Percentiles rank a stretch among this genome's conserved stretches.
Evolutionary conservation across 805 yeast species (phyloP).

Genomic region (Candida anglica): DNA sequence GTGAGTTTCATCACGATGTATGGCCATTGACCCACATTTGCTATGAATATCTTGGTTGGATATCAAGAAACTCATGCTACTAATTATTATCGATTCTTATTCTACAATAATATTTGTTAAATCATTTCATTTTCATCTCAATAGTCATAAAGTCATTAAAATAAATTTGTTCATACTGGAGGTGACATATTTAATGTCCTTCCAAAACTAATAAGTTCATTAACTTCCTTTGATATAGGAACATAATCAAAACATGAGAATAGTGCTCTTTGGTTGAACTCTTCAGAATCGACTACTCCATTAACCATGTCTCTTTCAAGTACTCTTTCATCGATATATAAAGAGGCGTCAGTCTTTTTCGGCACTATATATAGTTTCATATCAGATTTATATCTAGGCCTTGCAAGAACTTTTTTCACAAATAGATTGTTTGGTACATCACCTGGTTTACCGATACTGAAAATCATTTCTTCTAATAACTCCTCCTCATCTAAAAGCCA

Average conservation of each 20-base stretch:
- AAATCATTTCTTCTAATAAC: slow-evolving; percentile 31
- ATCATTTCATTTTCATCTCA: no score
- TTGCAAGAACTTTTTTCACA: slow-evolving; percentile 53
- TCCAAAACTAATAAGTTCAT: slow-evolving; percentile 6
- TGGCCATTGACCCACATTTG: no score
- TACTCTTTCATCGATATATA: slow-evolving; percentile 48
- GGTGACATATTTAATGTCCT: no score
- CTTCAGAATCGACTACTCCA: slow-evolving; percentile 39
- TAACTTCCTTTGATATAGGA: slow-evolving; percentile 8
- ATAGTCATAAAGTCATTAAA: no score
- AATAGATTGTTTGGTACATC: slow-evolving; percentile 47
- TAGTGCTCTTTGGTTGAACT: slow-evolving; percentile 3
- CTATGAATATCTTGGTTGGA: no score
- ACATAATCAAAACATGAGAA: slow-evolving; percentile 15
- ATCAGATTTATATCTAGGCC: slow-evolving; percentile 59
- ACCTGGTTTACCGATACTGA: slow-evolving; percentile 35
- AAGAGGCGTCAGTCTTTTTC: slow-evolving; percentile 28
- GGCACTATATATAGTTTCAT: slow-evolving; percentile 62
- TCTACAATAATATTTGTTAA: no score
- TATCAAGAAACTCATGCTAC: no score
- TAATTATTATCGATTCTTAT: no score
- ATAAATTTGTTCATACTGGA: no score
- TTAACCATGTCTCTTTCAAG: slow-evolving; percentile 48
- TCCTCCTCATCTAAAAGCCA: slow-evolving; percentile 49
- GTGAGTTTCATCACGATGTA: no score